Evolutionary conservation across 2,329 filamentous ascomycete species (phyloP).

Genomic region (Coniochaeta hoffmannii): DNA sequence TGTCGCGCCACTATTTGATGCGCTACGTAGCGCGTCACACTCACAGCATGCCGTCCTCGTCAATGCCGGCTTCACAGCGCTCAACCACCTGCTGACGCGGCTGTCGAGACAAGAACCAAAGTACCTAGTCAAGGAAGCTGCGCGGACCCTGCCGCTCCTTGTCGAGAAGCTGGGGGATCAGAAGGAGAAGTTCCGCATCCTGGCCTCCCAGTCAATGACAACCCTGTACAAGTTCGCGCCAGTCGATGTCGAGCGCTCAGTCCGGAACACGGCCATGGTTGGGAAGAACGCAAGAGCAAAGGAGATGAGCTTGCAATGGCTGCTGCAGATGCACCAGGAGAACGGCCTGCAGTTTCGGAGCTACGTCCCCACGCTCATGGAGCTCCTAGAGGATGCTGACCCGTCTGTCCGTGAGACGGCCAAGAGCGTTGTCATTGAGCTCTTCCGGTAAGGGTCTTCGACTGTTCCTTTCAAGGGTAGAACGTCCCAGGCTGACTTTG

Average conservation of each 20-base stretch:
- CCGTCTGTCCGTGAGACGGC: conserved; percentile 78
- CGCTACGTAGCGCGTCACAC: conserved; percentile 64
- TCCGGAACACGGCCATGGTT: conserved; percentile 70
- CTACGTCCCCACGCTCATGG: conserved; percentile 78
- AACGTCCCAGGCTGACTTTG: neutral
- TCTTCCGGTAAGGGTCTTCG: conserved; percentile 61
- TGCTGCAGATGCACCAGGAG: conserved; percentile 78
- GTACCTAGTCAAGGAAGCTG: conserved; percentile 61
- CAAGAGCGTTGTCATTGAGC: conserved; percentile 74
- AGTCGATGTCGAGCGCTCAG: conserved; percentile 68
- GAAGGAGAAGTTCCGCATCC: conserved; percentile 73
- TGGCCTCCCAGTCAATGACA: conserved; percentile 67
- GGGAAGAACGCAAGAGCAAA: conserved; percentile 80
- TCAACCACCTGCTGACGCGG: conserved; percentile 81
- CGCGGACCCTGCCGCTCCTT: conserved; percentile 64
- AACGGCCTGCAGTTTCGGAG: conserved; percentile 71
- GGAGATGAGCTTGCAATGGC: conserved; percentile 78
- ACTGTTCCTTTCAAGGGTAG: neutral
- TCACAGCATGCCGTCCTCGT: conserved; percentile 72
- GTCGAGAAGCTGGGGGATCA: conserved; percentile 81
- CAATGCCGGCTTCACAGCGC: conserved; percentile 77
- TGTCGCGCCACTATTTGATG: conserved; percentile 72
- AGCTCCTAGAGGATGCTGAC: conserved; percentile 84
- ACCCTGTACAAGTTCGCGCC: conserved; percentile 68
- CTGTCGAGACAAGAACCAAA: conserved; percentile 79